These are phyloP conservation scores for Pythium biforme DNA, from an alignment of 352 stramenopile genomes.

Conservation along the genomic window DNA sequence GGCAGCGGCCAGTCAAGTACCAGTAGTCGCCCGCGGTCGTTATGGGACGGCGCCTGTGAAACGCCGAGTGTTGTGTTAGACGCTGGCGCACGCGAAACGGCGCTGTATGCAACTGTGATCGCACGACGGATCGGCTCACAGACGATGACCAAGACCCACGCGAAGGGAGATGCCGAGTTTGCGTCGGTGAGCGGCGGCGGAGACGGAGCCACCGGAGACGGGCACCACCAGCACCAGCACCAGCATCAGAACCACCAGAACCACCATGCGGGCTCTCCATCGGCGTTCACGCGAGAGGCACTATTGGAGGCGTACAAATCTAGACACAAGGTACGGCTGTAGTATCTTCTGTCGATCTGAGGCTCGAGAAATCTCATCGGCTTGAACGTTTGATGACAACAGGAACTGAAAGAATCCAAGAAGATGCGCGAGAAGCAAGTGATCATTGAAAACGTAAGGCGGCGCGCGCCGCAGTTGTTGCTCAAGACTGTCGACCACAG, in stretches of 20 bases:
- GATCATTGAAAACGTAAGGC: slow-evolving; percentile 51
- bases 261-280: background rate
- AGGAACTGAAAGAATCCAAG: slow-evolving; percentile 44
- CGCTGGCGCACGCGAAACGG: background rate
- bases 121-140: background rate
- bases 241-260: background rate
- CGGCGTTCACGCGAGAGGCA: slow-evolving; percentile 28
- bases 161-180: slow-evolving; percentile 4
- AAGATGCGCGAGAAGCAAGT: slow-evolving; percentile 59
- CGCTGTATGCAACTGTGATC: too few relatives aligned
- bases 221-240: background rate
- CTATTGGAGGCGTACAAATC: slow-evolving; percentile 45
- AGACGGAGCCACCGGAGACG: background rate
- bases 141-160: slow-evolving; percentile 12
- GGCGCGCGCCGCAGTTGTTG: slow-evolving; percentile 39
- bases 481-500: slow-evolving; percentile 28
- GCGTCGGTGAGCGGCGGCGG: slow-evolving; percentile 11
- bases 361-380: background rate
- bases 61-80: background rate
- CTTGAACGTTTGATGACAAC: background rate
- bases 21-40: background rate
- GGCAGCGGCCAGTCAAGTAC: too few relatives aligned
- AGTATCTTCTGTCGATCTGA: background rate
- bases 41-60: background rate
- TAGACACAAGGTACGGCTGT: slow-evolving; percentile 33